These are phyloP conservation scores for Ophiostoma ulmi DNA, from an alignment of 2,329 filamentous ascomycete species.

Conservation along the genomic window DNA sequence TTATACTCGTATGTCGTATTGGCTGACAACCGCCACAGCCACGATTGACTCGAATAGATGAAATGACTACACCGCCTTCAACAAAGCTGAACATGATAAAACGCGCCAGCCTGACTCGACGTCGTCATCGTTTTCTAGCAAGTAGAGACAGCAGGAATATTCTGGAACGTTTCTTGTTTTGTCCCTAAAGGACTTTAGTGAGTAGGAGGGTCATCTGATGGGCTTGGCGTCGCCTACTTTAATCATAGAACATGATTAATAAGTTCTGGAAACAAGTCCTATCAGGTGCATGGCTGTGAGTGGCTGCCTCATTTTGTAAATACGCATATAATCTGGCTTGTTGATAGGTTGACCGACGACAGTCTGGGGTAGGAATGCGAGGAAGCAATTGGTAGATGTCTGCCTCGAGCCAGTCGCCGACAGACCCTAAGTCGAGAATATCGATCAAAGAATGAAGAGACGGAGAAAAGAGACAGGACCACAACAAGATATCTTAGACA, in stretches of 20 bases:
- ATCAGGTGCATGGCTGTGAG: not conserved
- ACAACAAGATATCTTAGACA: not conserved
- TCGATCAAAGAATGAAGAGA: too few relatives aligned
- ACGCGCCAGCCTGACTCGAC: not conserved
- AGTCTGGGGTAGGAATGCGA: not conserved
- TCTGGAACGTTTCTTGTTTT: not conserved
- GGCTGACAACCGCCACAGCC: constrained; percentile 9
- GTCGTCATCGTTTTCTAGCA: not conserved
- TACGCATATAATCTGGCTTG: not conserved
- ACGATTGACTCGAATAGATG: constrained; percentile 28
- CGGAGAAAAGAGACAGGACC: not conserved
- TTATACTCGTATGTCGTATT: not conserved
- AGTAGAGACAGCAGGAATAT: not conserved
- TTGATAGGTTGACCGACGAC: constrained; percentile 1
- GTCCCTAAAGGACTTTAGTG: not conserved
- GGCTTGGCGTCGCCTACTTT: not conserved
- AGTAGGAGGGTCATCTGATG: not conserved
- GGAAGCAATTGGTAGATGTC: not conserved
- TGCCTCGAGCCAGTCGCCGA: not conserved
- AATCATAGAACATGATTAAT: not conserved
- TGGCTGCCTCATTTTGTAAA: not conserved
- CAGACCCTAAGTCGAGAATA: not conserved
- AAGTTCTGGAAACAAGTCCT: not conserved
- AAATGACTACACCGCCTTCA: not conserved
- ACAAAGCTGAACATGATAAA: not conserved